These are phyloP conservation scores for Annulohypoxylon maeteangense DNA, from an alignment of 495 filamentous ascomycete species.

Conservation along the genomic window DNA sequence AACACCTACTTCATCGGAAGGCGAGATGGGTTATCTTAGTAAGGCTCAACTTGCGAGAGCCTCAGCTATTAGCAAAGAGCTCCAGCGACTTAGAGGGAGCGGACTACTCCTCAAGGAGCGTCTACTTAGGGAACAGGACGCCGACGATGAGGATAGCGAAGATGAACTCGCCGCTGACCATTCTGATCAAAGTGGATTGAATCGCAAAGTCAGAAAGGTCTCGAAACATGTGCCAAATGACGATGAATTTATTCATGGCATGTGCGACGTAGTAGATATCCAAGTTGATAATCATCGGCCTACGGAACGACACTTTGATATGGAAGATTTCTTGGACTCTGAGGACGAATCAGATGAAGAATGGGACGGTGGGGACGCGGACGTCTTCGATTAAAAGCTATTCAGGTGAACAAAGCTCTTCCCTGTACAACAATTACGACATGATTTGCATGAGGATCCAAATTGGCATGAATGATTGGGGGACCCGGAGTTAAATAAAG, in stretches of 20 bases:
- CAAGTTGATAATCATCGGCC: conserved; percentile 85
- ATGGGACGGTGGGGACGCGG: conserved; percentile 71
- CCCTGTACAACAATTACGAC: not conserved
- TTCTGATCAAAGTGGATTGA: conserved; percentile 8
- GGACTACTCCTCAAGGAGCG: conserved; percentile 31
- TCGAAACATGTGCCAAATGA: conserved; percentile 16
- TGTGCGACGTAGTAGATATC: conserved; percentile 83
- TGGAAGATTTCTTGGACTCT: conserved; percentile 85
- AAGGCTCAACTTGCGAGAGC: conserved; percentile 24
- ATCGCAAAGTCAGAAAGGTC: conserved; percentile 24
- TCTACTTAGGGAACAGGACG: conserved; percentile 20
- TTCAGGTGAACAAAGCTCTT: not conserved
- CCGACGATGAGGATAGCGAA: conserved; percentile 47
- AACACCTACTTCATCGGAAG: conserved; percentile 48
- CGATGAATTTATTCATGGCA: conserved; percentile 68
- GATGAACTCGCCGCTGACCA: conserved; percentile 42
- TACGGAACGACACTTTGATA: conserved; percentile 74
- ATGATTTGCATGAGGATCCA: conserved; percentile 23
- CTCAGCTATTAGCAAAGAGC: conserved; percentile 34
- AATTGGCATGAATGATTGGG: conserved; percentile 1
- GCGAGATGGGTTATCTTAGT: conserved; percentile 25
- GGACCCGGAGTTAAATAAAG: conserved; percentile 4
- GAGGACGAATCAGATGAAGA: conserved; percentile 73
- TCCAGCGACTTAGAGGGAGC: conserved; percentile 29
- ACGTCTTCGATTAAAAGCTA: conserved; percentile 30